Evolutionary conservation across 306 rosid species (phyloP).

Genomic region (Fragaria iinumae): DNA sequence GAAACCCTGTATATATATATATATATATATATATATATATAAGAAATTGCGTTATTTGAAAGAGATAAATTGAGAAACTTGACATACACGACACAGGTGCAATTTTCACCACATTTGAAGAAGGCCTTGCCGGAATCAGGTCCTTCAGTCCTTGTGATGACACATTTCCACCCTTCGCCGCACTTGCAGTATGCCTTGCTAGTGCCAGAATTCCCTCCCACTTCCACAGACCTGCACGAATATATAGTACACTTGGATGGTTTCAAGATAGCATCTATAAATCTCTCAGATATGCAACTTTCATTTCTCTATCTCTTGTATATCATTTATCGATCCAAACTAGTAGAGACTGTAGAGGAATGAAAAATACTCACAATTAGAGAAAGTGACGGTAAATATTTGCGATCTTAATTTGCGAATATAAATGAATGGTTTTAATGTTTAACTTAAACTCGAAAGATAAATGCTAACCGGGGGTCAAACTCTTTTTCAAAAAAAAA

Average conservation of each 20-base stretch:
- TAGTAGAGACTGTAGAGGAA: too few relatives aligned
- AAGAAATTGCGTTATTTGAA: not conserved
- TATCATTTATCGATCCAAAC: not conserved
- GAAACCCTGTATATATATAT: too few relatives aligned
- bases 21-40: too few relatives aligned
- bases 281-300: not conserved
- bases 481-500: too few relatives aligned
- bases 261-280: not conserved
- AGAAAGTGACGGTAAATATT: too few relatives aligned
- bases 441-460: too few relatives aligned
- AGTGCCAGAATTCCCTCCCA: constrained; percentile 13
- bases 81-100: constrained; percentile 34
- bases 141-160: constrained; percentile 39
- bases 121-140: constrained; percentile 47
- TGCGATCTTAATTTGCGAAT: too few relatives aligned
- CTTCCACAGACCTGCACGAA: constrained; percentile 21
- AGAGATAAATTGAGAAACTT: not conserved
- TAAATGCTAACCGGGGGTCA: too few relatives aligned
- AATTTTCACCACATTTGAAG: constrained; percentile 44
- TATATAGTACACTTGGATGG: not conserved
- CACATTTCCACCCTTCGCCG: constrained; percentile 47
- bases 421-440: too few relatives aligned
- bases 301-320: not conserved
- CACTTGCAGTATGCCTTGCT: constrained; percentile 33
- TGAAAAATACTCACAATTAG: too few relatives aligned